phyloP scores from a whole-genome alignment of 2,329 filamentous ascomycete genomes.

The Dactylella cylindrospora region DNA sequence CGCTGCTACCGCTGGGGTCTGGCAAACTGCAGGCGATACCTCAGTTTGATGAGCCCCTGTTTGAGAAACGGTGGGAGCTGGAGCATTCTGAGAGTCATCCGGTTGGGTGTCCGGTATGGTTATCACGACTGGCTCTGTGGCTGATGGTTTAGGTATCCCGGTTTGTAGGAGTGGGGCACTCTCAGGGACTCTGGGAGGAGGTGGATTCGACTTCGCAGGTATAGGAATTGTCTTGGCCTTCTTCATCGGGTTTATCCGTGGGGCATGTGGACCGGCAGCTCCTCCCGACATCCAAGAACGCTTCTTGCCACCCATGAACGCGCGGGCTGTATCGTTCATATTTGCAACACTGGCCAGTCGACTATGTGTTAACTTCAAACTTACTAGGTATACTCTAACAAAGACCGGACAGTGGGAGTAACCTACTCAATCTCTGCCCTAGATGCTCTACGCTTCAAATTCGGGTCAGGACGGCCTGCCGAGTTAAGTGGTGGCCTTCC shows the following conservation, averaged over 20 bases:
- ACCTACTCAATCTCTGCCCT: slow-evolving; percentile 32
- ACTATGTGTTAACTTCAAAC: too few species aligned
- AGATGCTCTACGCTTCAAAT: too few species aligned
- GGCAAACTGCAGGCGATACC: neutral
- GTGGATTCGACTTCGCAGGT: slow-evolving; percentile 3
- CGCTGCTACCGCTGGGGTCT: neutral
- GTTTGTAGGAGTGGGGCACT: neutral
- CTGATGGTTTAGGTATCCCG: slow-evolving; percentile 2
- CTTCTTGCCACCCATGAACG: slow-evolving; percentile 46
- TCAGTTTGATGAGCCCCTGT: too few species aligned
- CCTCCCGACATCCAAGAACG: slow-evolving; percentile 46
- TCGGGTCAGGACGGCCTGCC: too few species aligned
- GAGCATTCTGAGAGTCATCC: slow-evolving; percentile 6
- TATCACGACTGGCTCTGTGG: slow-evolving; percentile 21
- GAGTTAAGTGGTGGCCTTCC: too few species aligned
- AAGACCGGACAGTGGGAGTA: too few species aligned
- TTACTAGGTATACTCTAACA: too few species aligned
- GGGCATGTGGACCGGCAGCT: slow-evolving; percentile 18
- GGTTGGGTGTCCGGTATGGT: slow-evolving; percentile 36
- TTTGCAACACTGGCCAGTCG: slow-evolving; percentile 32
- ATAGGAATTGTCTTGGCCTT: slow-evolving; percentile 37
- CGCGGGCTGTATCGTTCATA: slow-evolving; percentile 47
- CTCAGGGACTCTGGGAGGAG: neutral
- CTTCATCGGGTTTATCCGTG: slow-evolving; percentile 31
- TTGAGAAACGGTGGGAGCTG: too few species aligned